A percentile compares a stretch with the other conserved stretches of the same genome.
These are phyloP conservation scores for Colletotrichum filicis DNA, from an alignment of 2,329 filamentous ascomycete genomes.

Conservation along the genomic window DNA sequence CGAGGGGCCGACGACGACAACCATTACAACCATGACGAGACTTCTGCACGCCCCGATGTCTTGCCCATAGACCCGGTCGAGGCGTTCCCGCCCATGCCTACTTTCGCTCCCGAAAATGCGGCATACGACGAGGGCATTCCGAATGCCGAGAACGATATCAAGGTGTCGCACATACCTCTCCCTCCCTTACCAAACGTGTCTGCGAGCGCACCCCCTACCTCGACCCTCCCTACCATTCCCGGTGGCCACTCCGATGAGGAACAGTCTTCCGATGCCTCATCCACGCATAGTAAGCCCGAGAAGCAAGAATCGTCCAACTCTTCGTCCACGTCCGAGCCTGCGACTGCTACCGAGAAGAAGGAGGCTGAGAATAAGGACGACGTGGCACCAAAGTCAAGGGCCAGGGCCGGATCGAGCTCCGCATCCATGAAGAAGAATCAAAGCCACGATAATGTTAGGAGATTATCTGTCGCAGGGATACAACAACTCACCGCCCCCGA, in stretches of 20 bases:
- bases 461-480: slow-evolving; percentile 68
- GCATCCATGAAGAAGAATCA: slow-evolving; percentile 38
- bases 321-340: slow-evolving; percentile 28
- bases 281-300: slow-evolving; percentile 27
- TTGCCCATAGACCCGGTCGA: slow-evolving; percentile 20
- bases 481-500: slow-evolving; percentile 67
- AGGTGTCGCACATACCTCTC: slow-evolving; percentile 29
- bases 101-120: slow-evolving; percentile 14
- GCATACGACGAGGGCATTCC: background rate
- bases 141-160: slow-evolving; percentile 24
- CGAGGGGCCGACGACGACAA: slow-evolving; percentile 21
- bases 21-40: slow-evolving; percentile 19
- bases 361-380: slow-evolving; percentile 6
- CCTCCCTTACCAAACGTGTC: slow-evolving; percentile 25
- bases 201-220: slow-evolving; percentile 32
- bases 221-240: slow-evolving; percentile 31
- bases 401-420: slow-evolving; percentile 26
- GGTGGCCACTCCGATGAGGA: slow-evolving; percentile 35
- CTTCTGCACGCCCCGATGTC: background rate
- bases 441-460: slow-evolving; percentile 58
- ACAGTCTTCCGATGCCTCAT: slow-evolving; percentile 32
- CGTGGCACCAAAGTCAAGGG: background rate
- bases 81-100: slow-evolving; percentile 27
- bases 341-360: slow-evolving; percentile 13
- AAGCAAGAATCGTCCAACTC: slow-evolving; percentile 15